phyloP scores from a whole-genome alignment of 352 stramenopile species.

The Pythium sukuiense region DNA sequence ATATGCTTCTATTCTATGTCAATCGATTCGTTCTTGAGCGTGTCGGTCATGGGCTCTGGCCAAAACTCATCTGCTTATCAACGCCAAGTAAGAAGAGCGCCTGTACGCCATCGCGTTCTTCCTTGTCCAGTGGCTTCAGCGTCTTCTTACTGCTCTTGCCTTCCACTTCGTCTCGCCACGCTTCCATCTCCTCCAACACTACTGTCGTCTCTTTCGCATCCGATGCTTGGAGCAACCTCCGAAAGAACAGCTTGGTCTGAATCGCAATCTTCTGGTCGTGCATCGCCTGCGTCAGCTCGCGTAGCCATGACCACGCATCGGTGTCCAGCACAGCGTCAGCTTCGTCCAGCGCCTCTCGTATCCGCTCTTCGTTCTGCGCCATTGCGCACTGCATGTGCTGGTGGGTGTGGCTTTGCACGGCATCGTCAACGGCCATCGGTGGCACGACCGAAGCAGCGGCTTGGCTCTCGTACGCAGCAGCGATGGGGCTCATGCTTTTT shows the following conservation, averaged over 20 bases:
- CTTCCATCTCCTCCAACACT: conserved; percentile 21
- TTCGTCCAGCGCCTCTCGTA: conserved; percentile 19
- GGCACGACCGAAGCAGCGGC: background rate
- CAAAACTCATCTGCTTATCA: conserved; percentile 27
- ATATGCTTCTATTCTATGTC: conserved; percentile 10
- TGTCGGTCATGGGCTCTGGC: conserved; percentile 9
- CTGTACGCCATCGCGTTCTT: conserved; percentile 22
- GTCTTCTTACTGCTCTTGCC: background rate
- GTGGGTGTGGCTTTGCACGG: background rate
- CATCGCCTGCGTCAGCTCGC: conserved; percentile 19
- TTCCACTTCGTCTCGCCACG: conserved; percentile 8
- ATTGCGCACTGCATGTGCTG: conserved; percentile 13
- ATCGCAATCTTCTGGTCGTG: conserved; percentile 3
- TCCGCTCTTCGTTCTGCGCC: conserved; percentile 13
- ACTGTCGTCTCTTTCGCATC: background rate
- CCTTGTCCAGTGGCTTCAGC: background rate
- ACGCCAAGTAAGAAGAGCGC: conserved; percentile 26
- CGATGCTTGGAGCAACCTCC: conserved; percentile 15
- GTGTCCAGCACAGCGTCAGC: conserved; percentile 15
- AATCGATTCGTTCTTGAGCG: background rate
- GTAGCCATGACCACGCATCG: conserved; percentile 20
- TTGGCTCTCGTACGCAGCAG: background rate
- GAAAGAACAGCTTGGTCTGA: conserved; percentile 23
- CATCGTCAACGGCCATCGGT: background rate
- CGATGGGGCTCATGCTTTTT: conserved; percentile 16